Base-by-base conservation (phyloP, 306 rosid species). In the Cucurbita ficifolia region DNA sequence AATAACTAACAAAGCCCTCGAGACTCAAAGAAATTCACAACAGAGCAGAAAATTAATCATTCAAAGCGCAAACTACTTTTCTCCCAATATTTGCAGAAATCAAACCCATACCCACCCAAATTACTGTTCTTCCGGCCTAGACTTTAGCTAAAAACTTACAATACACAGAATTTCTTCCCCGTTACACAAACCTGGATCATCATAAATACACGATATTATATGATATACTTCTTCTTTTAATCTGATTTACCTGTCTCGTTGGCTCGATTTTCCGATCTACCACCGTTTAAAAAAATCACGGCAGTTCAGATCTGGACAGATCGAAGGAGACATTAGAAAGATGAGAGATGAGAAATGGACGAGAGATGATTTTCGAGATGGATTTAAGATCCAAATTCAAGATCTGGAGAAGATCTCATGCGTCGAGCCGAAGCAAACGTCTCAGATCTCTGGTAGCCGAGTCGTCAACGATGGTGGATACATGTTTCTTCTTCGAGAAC, bases 211-310 rank as follows among this genome's bases (percentile, higher is more conserved):
- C 42, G 7, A 69, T 69, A 46, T 19, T 45, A 61, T 61, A 51
- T 7, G 56, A 69, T 45, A 46, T 40, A 35, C n/a, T 24, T 39
- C 38, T 8, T 29, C 4, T 40, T 46, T 12, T 21, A 42, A 18
- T 68, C 73, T 68, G 73, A 68, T 68, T 46, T 68, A 68, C 73
- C 55, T 68, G 56, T 22, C 73, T 68, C 72, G 11, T 42, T 65
- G 8, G 36, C 79, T 75, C 68, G 58, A 59, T 58, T 83, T 80
- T 57, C 84, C 52, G 83, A 78, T 79, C 87, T 1, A 36, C 82
- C 92, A 74, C 93, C 92, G 88, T 87, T 92, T 83, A 82, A 90
- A 92, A 92, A 90, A 90, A 86, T 85, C 88, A 87, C 89, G 88
- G 90, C 81, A 16, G 8, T 40, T 46, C 76, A 67, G 84, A 83